Evolutionary conservation across 495 filamentous ascomycete genomes (phyloP).

Genomic region (Neurospora sp.): DNA sequence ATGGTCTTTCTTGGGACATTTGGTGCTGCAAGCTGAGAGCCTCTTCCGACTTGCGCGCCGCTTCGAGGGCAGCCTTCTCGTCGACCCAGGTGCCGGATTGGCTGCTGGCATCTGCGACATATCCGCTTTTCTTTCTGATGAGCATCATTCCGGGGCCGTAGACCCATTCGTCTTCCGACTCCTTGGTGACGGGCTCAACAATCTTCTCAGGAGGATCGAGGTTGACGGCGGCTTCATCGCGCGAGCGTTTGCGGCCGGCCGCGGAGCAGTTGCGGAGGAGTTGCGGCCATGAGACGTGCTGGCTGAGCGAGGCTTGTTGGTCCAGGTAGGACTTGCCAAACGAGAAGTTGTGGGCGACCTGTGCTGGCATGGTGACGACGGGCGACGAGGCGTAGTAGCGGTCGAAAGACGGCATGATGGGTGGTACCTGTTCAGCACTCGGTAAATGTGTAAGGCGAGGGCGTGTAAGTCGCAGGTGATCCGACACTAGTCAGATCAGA

Average conservation of each 20-base stretch:
- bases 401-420: conserved; percentile 37
- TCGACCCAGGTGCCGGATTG: conserved; percentile 76
- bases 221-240: conserved; percentile 50
- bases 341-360: conserved; percentile 34
- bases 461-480: conserved; percentile 16
- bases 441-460: conserved; percentile 13
- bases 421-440: conserved; percentile 24
- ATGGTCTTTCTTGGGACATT: conserved; percentile 36
- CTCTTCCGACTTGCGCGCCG: conserved; percentile 31
- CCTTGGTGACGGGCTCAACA: conserved; percentile 32
- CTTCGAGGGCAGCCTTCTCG: conserved; percentile 43
- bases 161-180: conserved; percentile 45
- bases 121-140: conserved; percentile 54
- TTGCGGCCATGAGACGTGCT: conserved; percentile 20
- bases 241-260: conserved; percentile 53
- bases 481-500: conserved; percentile 15
- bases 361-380: conserved; percentile 39
- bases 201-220: conserved; percentile 41
- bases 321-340: conserved; percentile 31
- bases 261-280: conserved; percentile 17
- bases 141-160: conserved; percentile 71
- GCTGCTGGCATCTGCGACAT: conserved; percentile 54
- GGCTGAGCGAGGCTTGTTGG: conserved; percentile 32
- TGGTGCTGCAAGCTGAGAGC: conserved; percentile 25
- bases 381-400: conserved; percentile 38